These are phyloP conservation scores for Leucocoprinus birnbaumii DNA, from an alignment of 768 basidiomycete genomes.

Conservation along the genomic window DNA sequence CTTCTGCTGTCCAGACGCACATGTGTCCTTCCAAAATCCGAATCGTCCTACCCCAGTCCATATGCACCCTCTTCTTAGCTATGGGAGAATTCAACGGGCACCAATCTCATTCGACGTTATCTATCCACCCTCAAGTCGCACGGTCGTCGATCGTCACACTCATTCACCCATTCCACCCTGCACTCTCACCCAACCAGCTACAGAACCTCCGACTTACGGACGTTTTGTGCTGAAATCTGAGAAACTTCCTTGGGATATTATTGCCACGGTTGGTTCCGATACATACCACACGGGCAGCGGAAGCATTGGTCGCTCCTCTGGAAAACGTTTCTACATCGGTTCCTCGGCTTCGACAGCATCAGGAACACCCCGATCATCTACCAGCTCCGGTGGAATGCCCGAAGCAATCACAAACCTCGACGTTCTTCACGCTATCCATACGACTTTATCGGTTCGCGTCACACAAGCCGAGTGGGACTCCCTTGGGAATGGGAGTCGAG, in stretches of 20 bases:
- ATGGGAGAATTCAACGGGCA: constrained; percentile 50
- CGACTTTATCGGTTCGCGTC: constrained; percentile 51
- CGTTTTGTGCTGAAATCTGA: constrained; percentile 49
- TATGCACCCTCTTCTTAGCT: constrained; percentile 65
- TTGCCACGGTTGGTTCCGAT: constrained; percentile 30
- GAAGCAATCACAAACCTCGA: constrained; percentile 56
- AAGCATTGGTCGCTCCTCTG: neutral
- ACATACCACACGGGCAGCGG: constrained; percentile 11
- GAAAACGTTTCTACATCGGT: constrained; percentile 15
- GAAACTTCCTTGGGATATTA: constrained; percentile 60
- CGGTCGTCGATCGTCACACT: constrained; percentile 53
- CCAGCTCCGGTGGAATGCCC: neutral
- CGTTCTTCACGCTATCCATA: constrained; percentile 57
- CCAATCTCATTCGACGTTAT: constrained; percentile 62
- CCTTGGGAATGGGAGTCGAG: constrained; percentile 47
- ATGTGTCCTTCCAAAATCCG: constrained; percentile 32
- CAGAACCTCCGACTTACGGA: constrained; percentile 51
- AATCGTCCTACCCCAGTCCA: constrained; percentile 37
- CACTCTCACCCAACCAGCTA: constrained; percentile 61
- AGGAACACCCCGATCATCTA: neutral
- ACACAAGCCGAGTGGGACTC: constrained; percentile 65
- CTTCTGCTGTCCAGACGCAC: constrained; percentile 19
- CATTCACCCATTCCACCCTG: constrained; percentile 50
- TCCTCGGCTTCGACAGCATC: constrained; percentile 5
- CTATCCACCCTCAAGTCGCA: constrained; percentile 54